Evolutionary conservation across 306 rosid genomes (phyloP).

Genomic region (Gastrolobium villosum): DNA sequence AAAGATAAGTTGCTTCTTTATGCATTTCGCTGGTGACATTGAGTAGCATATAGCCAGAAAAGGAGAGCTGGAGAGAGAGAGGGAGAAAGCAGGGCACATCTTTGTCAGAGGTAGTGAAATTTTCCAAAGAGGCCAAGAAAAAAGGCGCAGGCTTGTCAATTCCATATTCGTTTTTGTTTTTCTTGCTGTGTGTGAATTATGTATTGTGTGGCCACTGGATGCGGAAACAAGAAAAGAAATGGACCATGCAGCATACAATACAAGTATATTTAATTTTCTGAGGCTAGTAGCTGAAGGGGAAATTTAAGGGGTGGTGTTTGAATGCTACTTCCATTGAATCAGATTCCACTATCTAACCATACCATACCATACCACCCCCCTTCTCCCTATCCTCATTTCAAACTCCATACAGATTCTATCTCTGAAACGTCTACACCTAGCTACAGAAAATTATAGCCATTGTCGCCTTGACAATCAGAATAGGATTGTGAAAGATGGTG

Average conservation of each 20-base stretch:
- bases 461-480: conserved; percentile 30
- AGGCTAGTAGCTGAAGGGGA: not conserved
- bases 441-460: conserved; percentile 43
- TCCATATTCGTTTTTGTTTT: conserved; percentile 38
- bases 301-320: not conserved
- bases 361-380: not conserved
- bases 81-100: conserved; percentile 36
- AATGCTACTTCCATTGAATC: conserved; percentile 52
- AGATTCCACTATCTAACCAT: conserved; percentile 49
- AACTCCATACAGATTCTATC: conserved; percentile 45
- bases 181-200: conserved; percentile 23
- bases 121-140: conserved; percentile 28
- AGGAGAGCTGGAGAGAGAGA: conserved; percentile 10
- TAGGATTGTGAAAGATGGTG: conserved; percentile 31
- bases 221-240: conserved; percentile 61
- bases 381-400: conserved; percentile 7
- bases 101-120: conserved; percentile 41
- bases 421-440: conserved; percentile 41
- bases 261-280: not conserved
- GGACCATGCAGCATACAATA: conserved; percentile 45
- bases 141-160: conserved; percentile 44
- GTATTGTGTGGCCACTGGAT: conserved; percentile 44
- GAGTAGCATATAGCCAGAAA: conserved; percentile 9
- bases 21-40: conserved; percentile 25
- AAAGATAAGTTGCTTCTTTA: not conserved